These are phyloP conservation scores for Boletales sp. DNA, from an alignment of 768 basidiomycete genomes.

Conservation along the genomic window DNA sequence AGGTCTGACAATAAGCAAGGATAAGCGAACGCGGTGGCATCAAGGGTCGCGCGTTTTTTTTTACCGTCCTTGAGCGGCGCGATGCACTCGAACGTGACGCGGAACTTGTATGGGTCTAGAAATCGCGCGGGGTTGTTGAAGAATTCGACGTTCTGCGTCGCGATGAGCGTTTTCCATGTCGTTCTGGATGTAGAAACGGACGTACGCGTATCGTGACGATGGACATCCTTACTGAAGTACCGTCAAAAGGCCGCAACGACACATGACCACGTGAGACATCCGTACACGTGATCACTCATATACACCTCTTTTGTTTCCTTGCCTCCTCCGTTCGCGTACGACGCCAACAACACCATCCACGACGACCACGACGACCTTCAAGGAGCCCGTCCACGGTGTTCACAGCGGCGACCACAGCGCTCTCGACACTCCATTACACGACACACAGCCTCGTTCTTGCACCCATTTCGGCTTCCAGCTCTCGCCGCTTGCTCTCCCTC, in stretches of 20 bases:
- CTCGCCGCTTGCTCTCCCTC: constrained; percentile 8
- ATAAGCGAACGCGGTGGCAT: neutral
- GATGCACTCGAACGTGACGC: constrained; percentile 97
- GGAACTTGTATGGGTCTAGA: constrained; percentile 86
- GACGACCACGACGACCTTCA: constrained; percentile 4
- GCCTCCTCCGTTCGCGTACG: constrained; percentile 18
- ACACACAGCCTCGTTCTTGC: constrained; percentile 4
- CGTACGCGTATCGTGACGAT: constrained; percentile 67
- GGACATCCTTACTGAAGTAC: constrained; percentile 42
- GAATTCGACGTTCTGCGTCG: constrained; percentile 75
- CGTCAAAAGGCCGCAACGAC: neutral
- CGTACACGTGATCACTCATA: neutral
- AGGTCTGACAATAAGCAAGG: constrained; percentile 55
- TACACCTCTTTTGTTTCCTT: constrained; percentile 17
- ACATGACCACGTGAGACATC: neutral
- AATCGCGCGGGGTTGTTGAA: constrained; percentile 93
- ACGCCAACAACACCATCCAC: constrained; percentile 11
- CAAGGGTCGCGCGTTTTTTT: constrained; percentile 8
- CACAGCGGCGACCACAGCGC: constrained; percentile 4
- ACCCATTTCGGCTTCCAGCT: neutral
- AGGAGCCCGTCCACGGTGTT: constrained; percentile 10
- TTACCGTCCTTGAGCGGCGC: constrained; percentile 84
- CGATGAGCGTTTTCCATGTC: neutral
- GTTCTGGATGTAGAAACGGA: neutral
- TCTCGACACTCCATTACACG: neutral